A percentile compares a stretch with the other conserved stretches of the same genome.
Evolutionary conservation across 306 rosid genomes (phyloP).

Genomic region (Canavalia ensiformis): DNA sequence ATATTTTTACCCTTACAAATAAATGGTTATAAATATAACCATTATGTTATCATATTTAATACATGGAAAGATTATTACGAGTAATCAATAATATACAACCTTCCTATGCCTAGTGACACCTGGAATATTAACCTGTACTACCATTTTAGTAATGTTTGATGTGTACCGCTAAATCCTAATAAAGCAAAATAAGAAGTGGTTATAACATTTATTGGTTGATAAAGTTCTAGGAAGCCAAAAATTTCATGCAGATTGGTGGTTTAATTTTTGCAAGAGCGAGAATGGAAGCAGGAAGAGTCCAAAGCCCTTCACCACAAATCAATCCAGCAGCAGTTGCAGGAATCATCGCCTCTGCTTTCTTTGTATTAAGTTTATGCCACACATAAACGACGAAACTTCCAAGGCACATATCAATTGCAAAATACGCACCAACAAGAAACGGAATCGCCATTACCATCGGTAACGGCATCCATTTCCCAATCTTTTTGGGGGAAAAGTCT

Average conservation of each 20-base stretch:
- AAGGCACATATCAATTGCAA: conserved; percentile 77
- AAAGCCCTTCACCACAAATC: conserved; percentile 84
- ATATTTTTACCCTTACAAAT: too few species aligned
- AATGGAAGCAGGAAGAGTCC: conserved; percentile 81
- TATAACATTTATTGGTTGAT: too few species aligned
- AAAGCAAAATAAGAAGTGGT: too few species aligned
- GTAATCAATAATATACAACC: too few species aligned
- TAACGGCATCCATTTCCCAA: conserved; percentile 79
- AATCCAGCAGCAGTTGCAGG: conserved; percentile 82
- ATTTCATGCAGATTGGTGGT: conserved; percentile 85
- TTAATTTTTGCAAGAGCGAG: conserved; percentile 78
- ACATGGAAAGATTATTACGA: too few species aligned
- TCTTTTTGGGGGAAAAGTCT: conserved; percentile 52
- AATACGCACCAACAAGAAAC: conserved; percentile 79
- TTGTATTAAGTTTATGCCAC: conserved; percentile 58
- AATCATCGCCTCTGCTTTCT: conserved; percentile 66
- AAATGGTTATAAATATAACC: too few species aligned
- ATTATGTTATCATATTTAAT: too few species aligned
- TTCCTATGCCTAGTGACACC: too few species aligned
- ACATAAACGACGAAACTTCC: conserved; percentile 68
- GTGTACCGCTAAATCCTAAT: too few species aligned
- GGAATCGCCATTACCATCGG: conserved; percentile 88
- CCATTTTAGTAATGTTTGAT: too few species aligned
- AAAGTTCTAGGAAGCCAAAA: conserved; percentile 57
- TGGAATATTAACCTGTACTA: too few species aligned